phyloP scores from a whole-genome alignment of 1,284 basidiomycete genomes.

The Malassezia brasiliensis region DNA sequence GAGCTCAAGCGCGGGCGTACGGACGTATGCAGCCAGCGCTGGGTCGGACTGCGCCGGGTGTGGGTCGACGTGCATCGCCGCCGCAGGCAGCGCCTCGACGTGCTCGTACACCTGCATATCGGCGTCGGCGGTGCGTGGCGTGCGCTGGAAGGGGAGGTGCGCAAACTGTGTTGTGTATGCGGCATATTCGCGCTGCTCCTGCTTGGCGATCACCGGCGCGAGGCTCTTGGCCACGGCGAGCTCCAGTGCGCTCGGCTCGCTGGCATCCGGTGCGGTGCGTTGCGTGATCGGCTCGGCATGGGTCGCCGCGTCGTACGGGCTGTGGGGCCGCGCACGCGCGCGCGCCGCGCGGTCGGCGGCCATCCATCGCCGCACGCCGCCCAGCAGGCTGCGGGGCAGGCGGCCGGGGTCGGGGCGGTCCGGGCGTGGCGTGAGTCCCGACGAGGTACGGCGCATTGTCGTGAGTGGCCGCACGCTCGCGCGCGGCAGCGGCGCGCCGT shows the following conservation, averaged over 20 bases:
- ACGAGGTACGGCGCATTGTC: not conserved
- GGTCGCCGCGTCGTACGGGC: not conserved
- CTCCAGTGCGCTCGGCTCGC: not conserved
- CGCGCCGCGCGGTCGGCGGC: not conserved
- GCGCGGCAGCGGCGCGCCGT: not conserved
- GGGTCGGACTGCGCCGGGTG: not conserved
- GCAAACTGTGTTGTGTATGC: slow-evolving; percentile 12
- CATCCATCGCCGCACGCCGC: slow-evolving; percentile 17
- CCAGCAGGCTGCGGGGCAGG: not conserved
- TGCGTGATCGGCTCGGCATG: not conserved
- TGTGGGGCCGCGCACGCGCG: not conserved
- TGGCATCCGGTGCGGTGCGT: not conserved
- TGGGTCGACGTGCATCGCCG: not conserved
- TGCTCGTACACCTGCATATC: slow-evolving; percentile 14
- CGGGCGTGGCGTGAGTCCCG: not conserved
- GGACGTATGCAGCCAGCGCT: not conserved
- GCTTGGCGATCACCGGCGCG: slow-evolving; percentile 7
- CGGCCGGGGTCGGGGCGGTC: not conserved
- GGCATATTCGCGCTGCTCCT: slow-evolving; percentile 15
- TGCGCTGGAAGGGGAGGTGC: not conserved
- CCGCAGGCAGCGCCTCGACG: not conserved
- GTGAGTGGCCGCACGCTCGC: not conserved
- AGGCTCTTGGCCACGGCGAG: not conserved
- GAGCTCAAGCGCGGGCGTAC: not conserved
- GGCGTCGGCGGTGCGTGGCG: slow-evolving; percentile 3